Evolutionary conservation across 331 rosid species (phyloP), one percentile per base, ranked within the genome.

Genomic region (Quercus lobata): DNA sequence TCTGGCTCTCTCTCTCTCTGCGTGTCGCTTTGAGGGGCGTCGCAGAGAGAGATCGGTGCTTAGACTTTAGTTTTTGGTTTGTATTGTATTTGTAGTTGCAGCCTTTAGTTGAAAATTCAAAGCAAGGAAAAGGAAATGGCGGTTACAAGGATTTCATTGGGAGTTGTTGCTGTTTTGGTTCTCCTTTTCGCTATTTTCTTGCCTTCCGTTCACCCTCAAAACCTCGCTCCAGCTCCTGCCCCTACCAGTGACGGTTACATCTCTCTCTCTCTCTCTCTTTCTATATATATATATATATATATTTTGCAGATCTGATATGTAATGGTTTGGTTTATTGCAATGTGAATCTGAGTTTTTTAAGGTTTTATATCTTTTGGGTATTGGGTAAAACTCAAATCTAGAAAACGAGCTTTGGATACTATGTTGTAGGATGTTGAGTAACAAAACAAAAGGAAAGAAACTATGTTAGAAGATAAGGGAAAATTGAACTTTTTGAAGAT

Each of bases 231-330:
- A 10, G 85, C 93, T 27, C 94, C 96, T 6, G 71, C 88, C 65
- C 92, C 92, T 27, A 17, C 88, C 53, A 91, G 84, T 84, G 92
- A 92, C 34, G 97, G 94, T 92, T 75, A 57, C 71, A 72, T 29
- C n/a, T 21, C 74, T 60, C 24, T 78, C 24, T 53, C 5, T 55
- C 5, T 30, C 30, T 1, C 30, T 35, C 19, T 14, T 19, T 18
- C 0, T 27, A 0, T 27, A 0, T 15, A 3, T 16, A 63, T 35
- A 30, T 29, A 24, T 66, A 15, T 12, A 25, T 1, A 60, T 2
- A 2, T 24, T 10, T 21, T 15, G 84, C 55, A 52, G 8, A 49
- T 49, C 17, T 49, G 46, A 49, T 11, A 14, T 49, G 17, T 14
- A 49, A 2, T 5, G 34, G 46, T 18, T 12, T 24, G 41, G n/a